A percentile compares a stretch with the other conserved stretches of the same genome.
These are phyloP conservation scores for Phylloporus sp. DNA, from an alignment of 768 basidiomycete species.

Conservation along the genomic window DNA sequence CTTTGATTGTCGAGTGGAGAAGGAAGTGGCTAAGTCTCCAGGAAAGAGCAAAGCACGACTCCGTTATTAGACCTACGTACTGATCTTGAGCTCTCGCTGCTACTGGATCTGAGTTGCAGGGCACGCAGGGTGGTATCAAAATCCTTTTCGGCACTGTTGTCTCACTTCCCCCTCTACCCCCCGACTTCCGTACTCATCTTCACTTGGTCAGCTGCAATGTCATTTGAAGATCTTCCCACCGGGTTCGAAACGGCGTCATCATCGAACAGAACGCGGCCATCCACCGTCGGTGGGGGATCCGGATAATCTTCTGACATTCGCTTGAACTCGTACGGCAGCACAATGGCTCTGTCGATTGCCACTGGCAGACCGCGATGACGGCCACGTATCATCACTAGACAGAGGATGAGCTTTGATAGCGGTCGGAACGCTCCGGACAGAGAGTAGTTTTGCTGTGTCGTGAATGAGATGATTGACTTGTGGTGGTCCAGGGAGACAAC, in stretches of 20 bases:
- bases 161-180: too few relatives aligned
- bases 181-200: background rate
- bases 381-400: slow-evolving; percentile 89
- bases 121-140: too few relatives aligned
- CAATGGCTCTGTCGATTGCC: slow-evolving; percentile 83
- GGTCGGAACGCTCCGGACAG: slow-evolving; percentile 74
- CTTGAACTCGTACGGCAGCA: slow-evolving; percentile 68
- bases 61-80: too few relatives aligned
- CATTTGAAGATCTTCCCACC: background rate
- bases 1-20: too few relatives aligned
- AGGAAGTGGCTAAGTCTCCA: too few relatives aligned
- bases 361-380: slow-evolving; percentile 86
- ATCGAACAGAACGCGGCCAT: slow-evolving; percentile 12
- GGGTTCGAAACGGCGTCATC: background rate
- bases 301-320: slow-evolving; percentile 16
- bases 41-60: too few relatives aligned
- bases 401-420: slow-evolving; percentile 84
- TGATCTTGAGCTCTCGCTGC: too few relatives aligned
- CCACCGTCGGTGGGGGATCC: background rate
- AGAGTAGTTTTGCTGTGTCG: slow-evolving; percentile 67
- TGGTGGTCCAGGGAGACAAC: slow-evolving; percentile 17
- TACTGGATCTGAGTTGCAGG: too few relatives aligned
- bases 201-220: background rate
- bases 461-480: slow-evolving; percentile 1
- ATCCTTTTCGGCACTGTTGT: background rate